Percentiles rank a stretch among this genome's conserved stretches.
Conservation (phyloP, 2,329 filamentous ascomycete genomes). For the Myotisia sp. region DNA sequence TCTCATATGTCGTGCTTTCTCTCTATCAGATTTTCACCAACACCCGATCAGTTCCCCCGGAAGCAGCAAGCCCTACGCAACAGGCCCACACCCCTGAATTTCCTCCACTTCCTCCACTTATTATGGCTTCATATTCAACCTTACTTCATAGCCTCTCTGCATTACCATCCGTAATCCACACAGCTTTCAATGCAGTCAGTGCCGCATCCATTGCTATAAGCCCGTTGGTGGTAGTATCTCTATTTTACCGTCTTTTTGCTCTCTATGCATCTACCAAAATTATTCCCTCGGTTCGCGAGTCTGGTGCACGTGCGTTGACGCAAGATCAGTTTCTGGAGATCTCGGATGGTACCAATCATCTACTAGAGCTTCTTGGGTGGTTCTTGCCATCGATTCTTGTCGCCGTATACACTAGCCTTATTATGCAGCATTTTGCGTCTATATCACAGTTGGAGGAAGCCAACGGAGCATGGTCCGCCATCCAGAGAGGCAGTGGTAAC, state of each 20-base stretch:
- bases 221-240: slow-evolving; percentile 85
- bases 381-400: slow-evolving; percentile 92
- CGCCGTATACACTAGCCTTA: slow-evolving; percentile 84
- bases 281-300: slow-evolving; percentile 81
- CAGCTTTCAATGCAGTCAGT: slow-evolving; percentile 70
- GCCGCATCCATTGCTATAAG: slow-evolving; percentile 93
- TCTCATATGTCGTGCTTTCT: slow-evolving; percentile 95
- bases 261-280: slow-evolving; percentile 93
- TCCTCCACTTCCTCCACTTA: slow-evolving; percentile 87
- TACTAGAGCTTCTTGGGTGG: slow-evolving; percentile 76
- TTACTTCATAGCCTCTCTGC: slow-evolving; percentile 69
- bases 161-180: slow-evolving; percentile 70
- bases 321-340: slow-evolving; percentile 79
- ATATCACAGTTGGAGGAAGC: slow-evolving; percentile 48
- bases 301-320: slow-evolving; percentile 66
- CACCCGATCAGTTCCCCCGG: slow-evolving; percentile 60
- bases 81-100: slow-evolving; percentile 56
- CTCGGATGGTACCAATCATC: slow-evolving; percentile 61
- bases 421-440: slow-evolving; percentile 89
- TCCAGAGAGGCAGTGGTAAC: slow-evolving; percentile 72
- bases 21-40: slow-evolving; percentile 99
- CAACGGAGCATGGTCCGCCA: slow-evolving; percentile 67
- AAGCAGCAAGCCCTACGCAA: slow-evolving; percentile 38
- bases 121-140: slow-evolving; percentile 96
- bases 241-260: slow-evolving; percentile 84